Percentiles rank a stretch among this genome's conserved stretches.
Conservation (phyloP, 805 yeast genomes). For the Wickerhamiella lipophila region DNA sequence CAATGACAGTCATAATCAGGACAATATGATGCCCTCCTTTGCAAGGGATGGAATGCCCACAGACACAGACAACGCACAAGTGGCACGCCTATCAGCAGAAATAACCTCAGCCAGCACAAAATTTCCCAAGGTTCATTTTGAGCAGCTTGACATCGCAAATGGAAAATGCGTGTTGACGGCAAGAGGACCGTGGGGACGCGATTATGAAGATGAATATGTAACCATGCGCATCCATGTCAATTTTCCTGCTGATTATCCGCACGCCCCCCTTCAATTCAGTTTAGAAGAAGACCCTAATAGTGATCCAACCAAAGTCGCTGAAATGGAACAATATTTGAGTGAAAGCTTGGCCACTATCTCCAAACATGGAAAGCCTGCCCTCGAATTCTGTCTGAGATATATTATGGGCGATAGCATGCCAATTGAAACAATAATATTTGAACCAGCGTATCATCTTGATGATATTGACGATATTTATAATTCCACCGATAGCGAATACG, state of each 20-base stretch:
- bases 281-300: conserved; percentile 75
- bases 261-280: conserved; percentile 41
- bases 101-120: conserved; percentile 77
- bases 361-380: conserved; percentile 47
- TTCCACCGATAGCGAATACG: conserved; percentile 23
- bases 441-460: neutral
- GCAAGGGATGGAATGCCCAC: conserved; percentile 22
- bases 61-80: conserved; percentile 16
- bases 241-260: conserved; percentile 67
- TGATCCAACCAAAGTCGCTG: conserved; percentile 35
- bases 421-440: conserved; percentile 23
- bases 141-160: conserved; percentile 74
- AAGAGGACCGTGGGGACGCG: conserved; percentile 58
- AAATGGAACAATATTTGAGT: conserved; percentile 39
- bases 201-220: conserved; percentile 34
- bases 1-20: neutral
- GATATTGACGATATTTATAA: conserved; percentile 20
- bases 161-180: conserved; percentile 69
- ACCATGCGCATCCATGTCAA: conserved; percentile 58
- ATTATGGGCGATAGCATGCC: conserved; percentile 55
- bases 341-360: conserved; percentile 48
- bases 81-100: conserved; percentile 58
- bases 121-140: conserved; percentile 77
- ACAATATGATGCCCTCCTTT: conserved; percentile 3
- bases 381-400: conserved; percentile 67